Evolutionary conservation across 2,329 filamentous ascomycete genomes (phyloP).

Genomic region (Trichoderma aggressivum): DNA sequence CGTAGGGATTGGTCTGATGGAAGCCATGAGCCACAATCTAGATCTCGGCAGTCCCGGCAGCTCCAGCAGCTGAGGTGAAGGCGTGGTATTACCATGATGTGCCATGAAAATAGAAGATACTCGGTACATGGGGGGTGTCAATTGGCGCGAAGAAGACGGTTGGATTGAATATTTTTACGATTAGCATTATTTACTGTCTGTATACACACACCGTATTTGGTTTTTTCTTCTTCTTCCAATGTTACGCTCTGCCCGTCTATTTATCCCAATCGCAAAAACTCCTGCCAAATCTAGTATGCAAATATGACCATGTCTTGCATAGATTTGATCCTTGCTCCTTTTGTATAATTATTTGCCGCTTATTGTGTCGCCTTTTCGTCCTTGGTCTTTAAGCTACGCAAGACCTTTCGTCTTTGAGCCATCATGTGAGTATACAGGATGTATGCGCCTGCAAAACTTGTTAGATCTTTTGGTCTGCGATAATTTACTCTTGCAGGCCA

Average conservation of each 20-base stretch:
- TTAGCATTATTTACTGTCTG: constrained; percentile 11
- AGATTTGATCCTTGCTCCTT: background rate
- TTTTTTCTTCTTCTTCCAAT: background rate
- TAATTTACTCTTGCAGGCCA: background rate
- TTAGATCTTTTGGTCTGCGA: background rate
- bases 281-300: background rate
- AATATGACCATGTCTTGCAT: background rate
- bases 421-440: constrained; percentile 95
- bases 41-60: background rate
- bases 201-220: constrained; percentile 3
- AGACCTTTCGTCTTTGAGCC: constrained; percentile 76
- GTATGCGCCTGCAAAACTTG: constrained; percentile 57
- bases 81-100: background rate
- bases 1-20: constrained; percentile 64
- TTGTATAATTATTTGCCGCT: background rate
- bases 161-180: background rate
- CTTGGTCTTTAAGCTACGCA: constrained; percentile 57
- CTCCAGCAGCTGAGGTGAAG: background rate
- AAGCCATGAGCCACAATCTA: constrained; percentile 38
- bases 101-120: background rate
- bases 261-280: background rate
- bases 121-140: background rate
- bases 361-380: constrained; percentile 43
- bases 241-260: background rate
- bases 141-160: background rate